Base-by-base conservation (phyloP, 805 yeast species). In the Metschnikowia orientalis region DNA sequence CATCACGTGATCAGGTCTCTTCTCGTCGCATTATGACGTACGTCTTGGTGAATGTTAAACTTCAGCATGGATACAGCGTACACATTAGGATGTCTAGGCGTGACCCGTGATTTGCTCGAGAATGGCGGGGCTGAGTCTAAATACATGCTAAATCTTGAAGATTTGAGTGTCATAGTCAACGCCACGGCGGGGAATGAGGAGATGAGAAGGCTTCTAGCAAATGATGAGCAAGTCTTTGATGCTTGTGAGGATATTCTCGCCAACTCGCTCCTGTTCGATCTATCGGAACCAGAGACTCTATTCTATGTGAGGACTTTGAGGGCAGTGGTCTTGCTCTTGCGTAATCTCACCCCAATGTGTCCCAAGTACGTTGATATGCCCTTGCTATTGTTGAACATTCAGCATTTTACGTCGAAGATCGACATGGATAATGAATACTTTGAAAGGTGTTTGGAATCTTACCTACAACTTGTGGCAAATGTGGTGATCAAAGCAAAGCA, bases 251-350 rank as follows among this genome's bases (percentile, higher is more conserved):
- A 37, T 15, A 29, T 35, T 3, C 12, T 47, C 20, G 32, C 37
- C 9, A 30, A 27, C 4, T 30, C 48, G 14, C 35, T 38, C 8
- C 40, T 36, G 37, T 11, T 36, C 13, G 34, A 31, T 4, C 16
- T 28, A 4, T 11, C 17, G 6, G 19, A 12, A 5, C 32, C 31
- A 10, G 32, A 44, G 3, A 17, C 19, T 5, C 24, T 28, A 2
- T 23, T 37, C 5, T 44, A 48, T 17, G 17, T 56, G 5, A 54
- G 81, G 26, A 40, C 67, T 3, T 34, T 69, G 3, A 56, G 80
- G 44, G 82, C 78, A 2, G 42, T 66, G 1, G 35, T 74, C 1
- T 40, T 77, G n/a, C 35, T 76, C n/a, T 53, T 66, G 18, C 54
- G 82, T 38, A 76, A 75, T 43, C 41, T 73, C 15, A 59, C 68